A percentile compares a stretch with the other conserved stretches of the same genome.
Evolutionary conservation across 768 basidiomycete genomes (phyloP).

Genomic region (Russula compacta): DNA sequence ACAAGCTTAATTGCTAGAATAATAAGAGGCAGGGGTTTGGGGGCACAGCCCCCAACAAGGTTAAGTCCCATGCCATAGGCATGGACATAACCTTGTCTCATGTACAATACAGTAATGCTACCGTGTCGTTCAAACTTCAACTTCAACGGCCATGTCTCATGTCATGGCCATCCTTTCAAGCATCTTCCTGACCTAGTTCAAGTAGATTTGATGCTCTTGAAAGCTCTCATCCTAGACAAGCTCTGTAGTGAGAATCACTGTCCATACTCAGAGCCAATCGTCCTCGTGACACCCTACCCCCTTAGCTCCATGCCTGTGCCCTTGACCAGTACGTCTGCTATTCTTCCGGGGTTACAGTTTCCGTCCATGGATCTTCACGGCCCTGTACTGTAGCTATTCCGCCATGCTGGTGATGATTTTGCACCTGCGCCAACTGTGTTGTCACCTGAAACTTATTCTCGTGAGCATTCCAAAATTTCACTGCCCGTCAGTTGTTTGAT

Average conservation of each 20-base stretch:
- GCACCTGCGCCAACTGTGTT: slow-evolving; percentile 64
- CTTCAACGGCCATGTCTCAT: too few relatives aligned
- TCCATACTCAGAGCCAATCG: slow-evolving; percentile 8
- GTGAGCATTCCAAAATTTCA: slow-evolving; percentile 30
- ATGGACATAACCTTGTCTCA: too few relatives aligned
- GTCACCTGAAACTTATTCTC: slow-evolving; percentile 62
- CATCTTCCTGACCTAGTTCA: not conserved
- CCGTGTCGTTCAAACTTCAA: too few relatives aligned
- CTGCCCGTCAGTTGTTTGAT: not conserved
- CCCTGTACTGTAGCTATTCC: slow-evolving; percentile 36
- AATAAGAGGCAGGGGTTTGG: too few relatives aligned
- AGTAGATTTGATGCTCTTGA: not conserved
- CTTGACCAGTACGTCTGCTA: slow-evolving; percentile 7
- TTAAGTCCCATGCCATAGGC: too few relatives aligned
- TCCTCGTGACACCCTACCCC: not conserved
- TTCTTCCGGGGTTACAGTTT: too few relatives aligned
- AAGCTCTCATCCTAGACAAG: not conserved
- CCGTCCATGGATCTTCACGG: not conserved
- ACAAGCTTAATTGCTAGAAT: too few relatives aligned
- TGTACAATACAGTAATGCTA: too few relatives aligned
- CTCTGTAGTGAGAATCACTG: slow-evolving; percentile 10
- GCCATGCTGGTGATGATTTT: slow-evolving; percentile 58
- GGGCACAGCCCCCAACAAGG: too few relatives aligned
- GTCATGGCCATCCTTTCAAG: too few relatives aligned
- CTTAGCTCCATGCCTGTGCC: not conserved